A percentile compares a stretch with the other conserved stretches of the same genome.
phyloP scores from a whole-genome alignment of 352 stramenopile species.

The Phytopythium montanum region DNA sequence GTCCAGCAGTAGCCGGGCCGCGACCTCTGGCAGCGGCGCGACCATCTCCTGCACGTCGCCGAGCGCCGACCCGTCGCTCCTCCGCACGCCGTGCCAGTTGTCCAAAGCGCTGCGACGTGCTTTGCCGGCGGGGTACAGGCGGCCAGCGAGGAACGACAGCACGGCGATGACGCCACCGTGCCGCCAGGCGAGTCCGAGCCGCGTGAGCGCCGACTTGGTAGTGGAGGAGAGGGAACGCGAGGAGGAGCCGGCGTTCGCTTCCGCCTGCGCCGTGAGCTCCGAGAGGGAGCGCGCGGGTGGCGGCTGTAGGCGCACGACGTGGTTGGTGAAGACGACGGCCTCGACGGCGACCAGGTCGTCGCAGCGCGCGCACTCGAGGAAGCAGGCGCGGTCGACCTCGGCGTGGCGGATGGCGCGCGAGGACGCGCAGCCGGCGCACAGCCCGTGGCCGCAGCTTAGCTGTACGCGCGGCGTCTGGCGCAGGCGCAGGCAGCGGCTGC shows the following conservation, averaged over 20 bases:
- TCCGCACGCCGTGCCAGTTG: constrained; percentile 2
- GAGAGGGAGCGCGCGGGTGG: constrained; percentile 28
- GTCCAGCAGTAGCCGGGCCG: constrained; percentile 18
- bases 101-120: background rate
- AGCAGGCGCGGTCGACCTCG: constrained; percentile 35
- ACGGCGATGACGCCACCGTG: constrained; percentile 37
- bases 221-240: too few species aligned
- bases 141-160: constrained; percentile 34
- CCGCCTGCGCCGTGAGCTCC: constrained; percentile 17
- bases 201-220: constrained; percentile 3
- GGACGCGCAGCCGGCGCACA: constrained; percentile 57
- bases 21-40: constrained; percentile 13
- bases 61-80: constrained; percentile 6
- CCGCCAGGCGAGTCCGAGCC: constrained; percentile 27
- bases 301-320: constrained; percentile 41
- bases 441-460: constrained; percentile 55
- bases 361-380: constrained; percentile 53
- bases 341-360: constrained; percentile 47
- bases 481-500: constrained; percentile 47
- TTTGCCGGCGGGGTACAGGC: constrained; percentile 16
- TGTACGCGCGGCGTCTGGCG: constrained; percentile 57
- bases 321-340: constrained; percentile 54
- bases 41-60: constrained; percentile 19
- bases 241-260: background rate
- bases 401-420: constrained; percentile 40